phyloP scores from a whole-genome alignment of 257 asterid species.

The Petrea volubilis region DNA sequence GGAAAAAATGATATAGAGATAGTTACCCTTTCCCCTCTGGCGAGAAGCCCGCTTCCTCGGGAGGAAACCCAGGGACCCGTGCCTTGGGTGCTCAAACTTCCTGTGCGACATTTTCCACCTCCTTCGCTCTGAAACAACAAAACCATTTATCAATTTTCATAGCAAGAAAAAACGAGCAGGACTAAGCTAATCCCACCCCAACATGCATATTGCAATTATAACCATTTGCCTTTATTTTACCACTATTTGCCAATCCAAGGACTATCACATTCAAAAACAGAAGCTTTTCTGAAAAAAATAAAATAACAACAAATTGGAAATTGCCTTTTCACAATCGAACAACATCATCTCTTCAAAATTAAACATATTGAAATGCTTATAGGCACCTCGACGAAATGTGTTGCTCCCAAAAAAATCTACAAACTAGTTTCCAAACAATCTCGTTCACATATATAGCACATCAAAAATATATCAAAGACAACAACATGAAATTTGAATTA shows the following conservation, averaged over 20 bases:
- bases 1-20: not conserved
- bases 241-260: not conserved
- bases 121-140: conserved; percentile 24
- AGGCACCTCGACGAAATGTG: not conserved
- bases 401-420: not conserved
- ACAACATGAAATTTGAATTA: not conserved
- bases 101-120: conserved; percentile 62
- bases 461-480: not conserved
- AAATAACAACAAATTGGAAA: not conserved
- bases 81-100: conserved; percentile 76
- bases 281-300: not conserved
- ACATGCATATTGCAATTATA: not conserved
- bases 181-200: not conserved
- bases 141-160: not conserved
- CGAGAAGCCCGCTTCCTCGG: conserved; percentile 71
- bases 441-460: not conserved
- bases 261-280: not conserved
- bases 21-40: conserved; percentile 59
- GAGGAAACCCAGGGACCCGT: conserved; percentile 70
- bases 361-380: not conserved
- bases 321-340: no score
- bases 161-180: not conserved
- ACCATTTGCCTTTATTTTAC: not conserved
- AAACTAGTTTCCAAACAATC: not conserved
- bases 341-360: not conserved